phyloP scores from a whole-genome alignment of 768 basidiomycete genomes.

The Pleurotus tuber-regium region DNA sequence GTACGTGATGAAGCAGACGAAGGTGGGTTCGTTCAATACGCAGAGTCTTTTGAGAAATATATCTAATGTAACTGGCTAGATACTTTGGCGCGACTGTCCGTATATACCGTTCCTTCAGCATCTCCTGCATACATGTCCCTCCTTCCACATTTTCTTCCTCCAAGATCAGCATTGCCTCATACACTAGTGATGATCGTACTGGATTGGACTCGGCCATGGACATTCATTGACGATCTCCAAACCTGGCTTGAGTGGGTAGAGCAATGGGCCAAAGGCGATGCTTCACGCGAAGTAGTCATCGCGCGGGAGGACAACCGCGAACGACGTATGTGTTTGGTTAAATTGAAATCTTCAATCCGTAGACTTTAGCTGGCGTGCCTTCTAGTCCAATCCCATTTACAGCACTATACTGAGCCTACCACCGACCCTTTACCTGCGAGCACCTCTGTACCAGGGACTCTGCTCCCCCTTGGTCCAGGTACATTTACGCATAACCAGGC shows the following conservation, averaged over 20 bases:
- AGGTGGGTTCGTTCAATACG: conserved; percentile 64
- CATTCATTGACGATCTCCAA: conserved; percentile 82
- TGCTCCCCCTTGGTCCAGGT: conserved; percentile 82
- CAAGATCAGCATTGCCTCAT: conserved; percentile 61
- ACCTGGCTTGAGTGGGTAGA: conserved; percentile 89
- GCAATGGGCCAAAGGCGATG: conserved; percentile 70
- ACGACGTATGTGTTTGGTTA: conserved; percentile 69
- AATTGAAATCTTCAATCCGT: conserved; percentile 4
- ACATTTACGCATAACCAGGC: conserved; percentile 83
- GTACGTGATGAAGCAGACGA: conserved; percentile 92
- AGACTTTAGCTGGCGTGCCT: not conserved
- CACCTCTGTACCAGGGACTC: conserved; percentile 59
- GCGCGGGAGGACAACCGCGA: conserved; percentile 80
- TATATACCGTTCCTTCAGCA: conserved; percentile 87
- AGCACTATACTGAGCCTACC: conserved; percentile 86
- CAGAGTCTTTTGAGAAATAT: too few species aligned
- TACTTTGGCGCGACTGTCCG: conserved; percentile 82
- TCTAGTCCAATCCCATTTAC: conserved; percentile 82
- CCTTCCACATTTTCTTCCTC: conserved; percentile 77
- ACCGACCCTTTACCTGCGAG: conserved; percentile 61
- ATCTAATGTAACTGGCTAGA: too few species aligned
- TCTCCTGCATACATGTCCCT: conserved; percentile 68
- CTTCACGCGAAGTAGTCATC: conserved; percentile 69
- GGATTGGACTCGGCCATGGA: conserved; percentile 96
- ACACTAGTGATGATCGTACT: conserved; percentile 81